Percentiles rank a stretch among this genome's conserved stretches.
These are phyloP conservation scores for Bretziella fagacearum DNA, from an alignment of 2,329 filamentous ascomycete species.

Conservation along the genomic window DNA sequence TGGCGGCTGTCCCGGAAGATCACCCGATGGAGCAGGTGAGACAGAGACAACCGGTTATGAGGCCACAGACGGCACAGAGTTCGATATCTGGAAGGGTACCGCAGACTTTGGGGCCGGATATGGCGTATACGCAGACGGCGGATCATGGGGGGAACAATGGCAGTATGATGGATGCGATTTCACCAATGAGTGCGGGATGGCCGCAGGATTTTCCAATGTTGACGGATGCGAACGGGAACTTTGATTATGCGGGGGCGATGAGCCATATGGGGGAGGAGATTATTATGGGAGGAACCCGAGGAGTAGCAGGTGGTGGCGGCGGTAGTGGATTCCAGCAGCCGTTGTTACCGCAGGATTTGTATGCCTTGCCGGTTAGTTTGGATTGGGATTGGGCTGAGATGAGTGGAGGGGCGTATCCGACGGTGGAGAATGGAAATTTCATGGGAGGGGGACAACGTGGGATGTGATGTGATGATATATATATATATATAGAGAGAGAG, in stretches of 20 bases:
- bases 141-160: neutral
- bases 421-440: slow-evolving; percentile 45
- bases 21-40: neutral
- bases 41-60: neutral
- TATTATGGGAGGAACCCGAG: slow-evolving; percentile 16
- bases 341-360: slow-evolving; percentile 81
- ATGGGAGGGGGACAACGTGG: slow-evolving; percentile 11
- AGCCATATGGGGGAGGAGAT: slow-evolving; percentile 18
- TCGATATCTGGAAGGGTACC: neutral
- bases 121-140: slow-evolving; percentile 10
- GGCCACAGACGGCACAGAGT: slow-evolving; percentile 1
- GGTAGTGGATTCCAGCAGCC: slow-evolving; percentile 54
- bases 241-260: slow-evolving; percentile 4
- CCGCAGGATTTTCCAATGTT: slow-evolving; percentile 27
- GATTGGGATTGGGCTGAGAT: slow-evolving; percentile 72
- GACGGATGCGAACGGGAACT: slow-evolving; percentile 16
- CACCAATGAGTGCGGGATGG: slow-evolving; percentile 26
- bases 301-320: neutral
- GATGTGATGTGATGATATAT: no score
- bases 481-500: neutral
- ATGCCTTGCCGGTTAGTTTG: slow-evolving; percentile 88
- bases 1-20: slow-evolving; percentile 17
- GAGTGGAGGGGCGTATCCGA: slow-evolving; percentile 46
- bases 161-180: slow-evolving; percentile 10
- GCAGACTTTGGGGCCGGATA: slow-evolving; percentile 6